Evolutionary conservation across 202 grass and related monocot species (phyloP).

Genomic region (Schoenoplectus triqueter): DNA sequence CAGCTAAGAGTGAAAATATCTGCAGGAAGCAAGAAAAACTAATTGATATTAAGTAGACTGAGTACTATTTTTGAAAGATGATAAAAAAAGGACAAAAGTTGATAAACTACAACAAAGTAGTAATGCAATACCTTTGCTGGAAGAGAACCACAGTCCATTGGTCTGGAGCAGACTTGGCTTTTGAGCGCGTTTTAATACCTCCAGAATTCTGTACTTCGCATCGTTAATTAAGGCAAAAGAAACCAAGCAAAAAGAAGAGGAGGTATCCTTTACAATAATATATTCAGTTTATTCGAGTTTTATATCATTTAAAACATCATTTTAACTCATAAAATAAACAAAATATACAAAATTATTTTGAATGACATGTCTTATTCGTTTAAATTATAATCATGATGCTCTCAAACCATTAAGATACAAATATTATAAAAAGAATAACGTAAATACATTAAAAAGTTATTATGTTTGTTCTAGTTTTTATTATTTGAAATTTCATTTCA

Average conservation of each 20-base stretch:
- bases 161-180: conserved; percentile 72
- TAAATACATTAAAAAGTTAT: too few relatives aligned
- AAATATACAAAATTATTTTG: too few relatives aligned
- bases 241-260: conserved; percentile 2
- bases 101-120: conserved; percentile 31
- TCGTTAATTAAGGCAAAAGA: conserved; percentile 9
- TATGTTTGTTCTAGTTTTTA: too few relatives aligned
- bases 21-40: conserved; percentile 59
- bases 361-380: too few relatives aligned
- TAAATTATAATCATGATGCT: too few relatives aligned
- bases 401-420: too few relatives aligned
- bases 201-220: conserved; percentile 52
- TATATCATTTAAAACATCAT: too few relatives aligned
- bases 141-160: conserved; percentile 79
- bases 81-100: neutral
- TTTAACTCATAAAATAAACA: too few relatives aligned
- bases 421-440: too few relatives aligned
- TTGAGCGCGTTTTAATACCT: conserved; percentile 90
- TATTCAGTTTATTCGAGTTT: too few relatives aligned
- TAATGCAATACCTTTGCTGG: conserved; percentile 70
- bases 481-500: too few relatives aligned
- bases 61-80: neutral
- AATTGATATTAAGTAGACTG: conserved; percentile 8
- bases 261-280: too few relatives aligned
- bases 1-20: conserved; percentile 83